Conservation (phyloP, 1,284 basidiomycete species). For the Cutaneotrichosporon dermatis region DNA sequence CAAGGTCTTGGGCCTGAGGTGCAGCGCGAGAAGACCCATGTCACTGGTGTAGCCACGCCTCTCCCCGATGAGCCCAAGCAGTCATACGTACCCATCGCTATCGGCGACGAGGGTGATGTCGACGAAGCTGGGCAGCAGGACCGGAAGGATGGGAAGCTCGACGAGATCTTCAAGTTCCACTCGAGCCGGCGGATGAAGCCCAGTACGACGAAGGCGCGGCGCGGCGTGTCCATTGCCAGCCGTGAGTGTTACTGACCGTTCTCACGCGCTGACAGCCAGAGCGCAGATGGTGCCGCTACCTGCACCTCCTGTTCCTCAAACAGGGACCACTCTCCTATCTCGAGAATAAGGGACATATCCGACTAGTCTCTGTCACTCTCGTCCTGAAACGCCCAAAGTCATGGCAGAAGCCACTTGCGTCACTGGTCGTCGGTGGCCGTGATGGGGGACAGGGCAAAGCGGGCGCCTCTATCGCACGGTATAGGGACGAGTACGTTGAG, state of each 20-base stretch:
- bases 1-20: not conserved
- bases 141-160: constrained; percentile 34
- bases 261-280: not conserved
- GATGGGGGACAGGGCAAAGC: constrained; percentile 4
- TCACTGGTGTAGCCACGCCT: not conserved
- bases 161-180: constrained; percentile 40
- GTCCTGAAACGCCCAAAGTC: constrained; percentile 24
- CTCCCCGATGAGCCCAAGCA: not conserved
- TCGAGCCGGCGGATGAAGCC: constrained; percentile 43
- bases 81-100: constrained; percentile 29
- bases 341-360: constrained; percentile 17
- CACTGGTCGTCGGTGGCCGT: constrained; percentile 27
- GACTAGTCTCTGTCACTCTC: constrained; percentile 33
- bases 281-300: constrained; percentile 38
- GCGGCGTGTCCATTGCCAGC: constrained; percentile 41
- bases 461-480: not conserved
- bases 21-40: not conserved
- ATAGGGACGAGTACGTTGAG: constrained; percentile 5
- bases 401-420: constrained; percentile 37
- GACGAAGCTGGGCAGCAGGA: constrained; percentile 29
- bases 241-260: not conserved
- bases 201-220: constrained; percentile 25
- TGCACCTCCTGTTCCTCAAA: constrained; percentile 34
- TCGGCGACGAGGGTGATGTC: constrained; percentile 29
- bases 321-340: constrained; percentile 29